Evolutionary conservation across 2,329 filamentous ascomycete species (phyloP).

Genomic region (Thermoascus crustaceus): DNA sequence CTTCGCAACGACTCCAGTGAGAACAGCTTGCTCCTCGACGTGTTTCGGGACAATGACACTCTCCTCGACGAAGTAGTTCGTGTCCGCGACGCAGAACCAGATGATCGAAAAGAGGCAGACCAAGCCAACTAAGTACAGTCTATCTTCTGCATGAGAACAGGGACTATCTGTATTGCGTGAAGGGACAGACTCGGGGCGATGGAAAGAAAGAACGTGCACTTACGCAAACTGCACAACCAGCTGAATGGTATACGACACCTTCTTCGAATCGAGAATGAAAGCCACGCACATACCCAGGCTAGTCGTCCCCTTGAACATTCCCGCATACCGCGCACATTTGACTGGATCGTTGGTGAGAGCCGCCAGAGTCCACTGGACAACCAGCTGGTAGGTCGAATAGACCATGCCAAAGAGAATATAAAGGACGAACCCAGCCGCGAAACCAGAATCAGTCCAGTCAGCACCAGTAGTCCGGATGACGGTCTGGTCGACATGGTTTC

Average conservation of each 20-base stretch:
- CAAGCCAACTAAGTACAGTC: slow-evolving; percentile 12
- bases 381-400: slow-evolving; percentile 11
- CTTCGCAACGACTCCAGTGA: too few relatives aligned
- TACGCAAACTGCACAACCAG: slow-evolving; percentile 12
- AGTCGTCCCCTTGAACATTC: slow-evolving; percentile 12
- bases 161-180: too few relatives aligned
- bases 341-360: slow-evolving; percentile 13
- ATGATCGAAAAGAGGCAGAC: slow-evolving; percentile 10
- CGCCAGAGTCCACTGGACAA: slow-evolving; percentile 10
- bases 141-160: too few relatives aligned
- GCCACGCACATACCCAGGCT: slow-evolving; percentile 14
- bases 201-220: too few relatives aligned
- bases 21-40: slow-evolving; percentile 13
- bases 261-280: slow-evolving; percentile 13
- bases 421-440: slow-evolving; percentile 9
- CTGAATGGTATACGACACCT: slow-evolving; percentile 12
- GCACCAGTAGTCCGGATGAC: slow-evolving; percentile 3
- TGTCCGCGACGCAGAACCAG: slow-evolving; percentile 10
- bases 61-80: slow-evolving; percentile 16
- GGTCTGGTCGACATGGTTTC: slow-evolving; percentile 8
- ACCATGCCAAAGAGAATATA: slow-evolving; percentile 10
- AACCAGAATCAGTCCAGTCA: slow-evolving; percentile 11
- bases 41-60: slow-evolving; percentile 14
- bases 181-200: too few relatives aligned
- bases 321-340: slow-evolving; percentile 9